A percentile compares a stretch with the other conserved stretches of the same genome.
Conservation (phyloP, 495 filamentous ascomycete species). For the Penicillium lagena region DNA sequence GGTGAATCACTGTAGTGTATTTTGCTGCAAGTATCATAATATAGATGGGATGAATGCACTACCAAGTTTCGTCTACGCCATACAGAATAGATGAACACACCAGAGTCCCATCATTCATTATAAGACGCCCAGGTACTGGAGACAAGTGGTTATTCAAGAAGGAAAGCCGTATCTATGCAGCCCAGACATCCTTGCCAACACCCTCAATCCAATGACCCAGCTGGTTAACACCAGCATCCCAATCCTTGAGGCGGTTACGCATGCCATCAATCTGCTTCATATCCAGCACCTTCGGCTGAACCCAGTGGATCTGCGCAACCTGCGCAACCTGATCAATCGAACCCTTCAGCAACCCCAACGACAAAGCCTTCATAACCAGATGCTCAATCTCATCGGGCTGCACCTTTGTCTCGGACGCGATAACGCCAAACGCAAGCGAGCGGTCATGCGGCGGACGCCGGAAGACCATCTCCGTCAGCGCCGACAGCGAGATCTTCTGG, state of each 20-base stretch:
- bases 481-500: conserved; percentile 95
- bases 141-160: background rate
- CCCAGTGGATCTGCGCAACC: conserved; percentile 94
- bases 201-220: conserved; percentile 92
- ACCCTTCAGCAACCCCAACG: conserved; percentile 79
- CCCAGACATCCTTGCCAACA: conserved; percentile 86
- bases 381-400: conserved; percentile 89
- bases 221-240: conserved; percentile 92
- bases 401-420: conserved; percentile 89
- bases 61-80: background rate
- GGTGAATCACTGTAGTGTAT: background rate
- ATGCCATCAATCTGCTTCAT: conserved; percentile 94
- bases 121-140: conserved; percentile 10
- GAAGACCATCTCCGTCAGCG: conserved; percentile 95
- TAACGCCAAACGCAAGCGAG: conserved; percentile 82
- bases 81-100: background rate
- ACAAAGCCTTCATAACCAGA: conserved; percentile 96
- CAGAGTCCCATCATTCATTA: conserved; percentile 8
- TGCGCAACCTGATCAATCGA: conserved; percentile 95
- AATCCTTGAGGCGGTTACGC: conserved; percentile 79
- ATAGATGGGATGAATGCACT: no score
- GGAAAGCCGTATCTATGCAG: conserved; percentile 47
- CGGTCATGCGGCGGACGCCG: conserved; percentile 91
- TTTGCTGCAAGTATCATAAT: no score
- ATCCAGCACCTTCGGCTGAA: conserved; percentile 96